Evolutionary conservation across 768 basidiomycete genomes (phyloP).

Genomic region (Trametes maxima): DNA sequence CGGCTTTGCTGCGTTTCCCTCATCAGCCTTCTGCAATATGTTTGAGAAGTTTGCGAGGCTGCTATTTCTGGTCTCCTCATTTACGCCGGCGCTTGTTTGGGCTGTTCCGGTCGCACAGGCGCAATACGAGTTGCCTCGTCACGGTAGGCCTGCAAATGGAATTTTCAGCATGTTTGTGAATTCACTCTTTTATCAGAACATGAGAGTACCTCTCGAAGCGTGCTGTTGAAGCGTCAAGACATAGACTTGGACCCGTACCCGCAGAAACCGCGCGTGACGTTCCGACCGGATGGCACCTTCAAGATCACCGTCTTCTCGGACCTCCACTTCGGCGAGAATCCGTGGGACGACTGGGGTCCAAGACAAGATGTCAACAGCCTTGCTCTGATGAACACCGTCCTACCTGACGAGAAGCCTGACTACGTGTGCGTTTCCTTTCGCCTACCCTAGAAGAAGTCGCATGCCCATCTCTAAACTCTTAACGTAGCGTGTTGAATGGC

Average conservation of each 20-base stretch:
- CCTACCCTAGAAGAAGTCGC: background rate
- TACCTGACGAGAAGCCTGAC: constrained; percentile 63
- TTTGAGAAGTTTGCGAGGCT: too few species aligned
- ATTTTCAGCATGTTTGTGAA: background rate
- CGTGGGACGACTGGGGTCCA: constrained; percentile 69
- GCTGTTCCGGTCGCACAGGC: too few species aligned
- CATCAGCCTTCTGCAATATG: too few species aligned
- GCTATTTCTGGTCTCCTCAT: too few species aligned
- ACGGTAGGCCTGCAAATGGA: too few species aligned
- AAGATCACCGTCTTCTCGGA: constrained; percentile 77
- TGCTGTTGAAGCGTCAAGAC: background rate
- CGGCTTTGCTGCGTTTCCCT: too few species aligned
- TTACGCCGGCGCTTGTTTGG: too few species aligned
- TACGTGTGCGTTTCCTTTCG: constrained; percentile 54
- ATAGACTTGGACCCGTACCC: constrained; percentile 44
- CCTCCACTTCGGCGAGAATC: constrained; percentile 76
- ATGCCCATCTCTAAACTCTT: background rate
- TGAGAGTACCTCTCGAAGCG: background rate
- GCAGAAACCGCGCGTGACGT: constrained; percentile 53
- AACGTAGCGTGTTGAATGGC: constrained; percentile 63
- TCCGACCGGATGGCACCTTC: constrained; percentile 62
- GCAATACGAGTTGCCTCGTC: too few species aligned
- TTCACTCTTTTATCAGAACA: background rate
- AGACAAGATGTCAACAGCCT: constrained; percentile 67
- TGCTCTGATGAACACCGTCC: constrained; percentile 55